phyloP scores from a whole-genome alignment of 2,329 filamentous ascomycete species.

The Xylariaceae sp. region DNA sequence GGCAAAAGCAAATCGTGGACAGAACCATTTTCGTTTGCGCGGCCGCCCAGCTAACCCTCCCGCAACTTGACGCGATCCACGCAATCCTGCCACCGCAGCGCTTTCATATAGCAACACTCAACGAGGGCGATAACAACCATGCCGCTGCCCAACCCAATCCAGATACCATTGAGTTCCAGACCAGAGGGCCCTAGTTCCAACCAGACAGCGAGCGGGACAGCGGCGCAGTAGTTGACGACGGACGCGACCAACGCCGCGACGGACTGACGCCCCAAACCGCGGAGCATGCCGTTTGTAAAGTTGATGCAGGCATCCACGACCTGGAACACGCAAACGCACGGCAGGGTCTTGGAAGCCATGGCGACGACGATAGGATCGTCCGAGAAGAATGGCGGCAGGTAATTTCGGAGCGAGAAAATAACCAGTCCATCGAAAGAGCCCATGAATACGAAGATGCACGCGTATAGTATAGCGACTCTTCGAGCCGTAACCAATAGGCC shows the following conservation, averaged over 20 bases:
- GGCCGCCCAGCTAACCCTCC: slow-evolving; percentile 12
- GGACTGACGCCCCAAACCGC: slow-evolving; percentile 38
- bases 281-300: slow-evolving; percentile 38
- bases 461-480: slow-evolving; percentile 33
- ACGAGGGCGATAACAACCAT: slow-evolving; percentile 33
- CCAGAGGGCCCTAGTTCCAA: slow-evolving; percentile 34
- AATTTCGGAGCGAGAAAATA: slow-evolving; percentile 32
- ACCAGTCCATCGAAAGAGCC: slow-evolving; percentile 35
- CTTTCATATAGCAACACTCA: slow-evolving; percentile 35
- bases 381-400: slow-evolving; percentile 33
- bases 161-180: slow-evolving; percentile 34
- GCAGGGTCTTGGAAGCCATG: slow-evolving; percentile 32
- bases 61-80: slow-evolving; percentile 31
- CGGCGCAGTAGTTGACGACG: slow-evolving; percentile 36
- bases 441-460: slow-evolving; percentile 33
- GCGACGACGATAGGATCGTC: slow-evolving; percentile 31
- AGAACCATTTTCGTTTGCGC: too few relatives aligned
- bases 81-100: slow-evolving; percentile 33
- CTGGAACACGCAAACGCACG: slow-evolving; percentile 34
- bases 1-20: too few relatives aligned
- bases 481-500: slow-evolving; percentile 33
- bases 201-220: slow-evolving; percentile 39
- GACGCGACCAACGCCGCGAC: slow-evolving; percentile 38
- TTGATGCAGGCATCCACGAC: slow-evolving; percentile 35
- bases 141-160: slow-evolving; percentile 36